phyloP scores from a whole-genome alignment of 345 rosid genomes.

The Gynandropsis gynandra region DNA sequence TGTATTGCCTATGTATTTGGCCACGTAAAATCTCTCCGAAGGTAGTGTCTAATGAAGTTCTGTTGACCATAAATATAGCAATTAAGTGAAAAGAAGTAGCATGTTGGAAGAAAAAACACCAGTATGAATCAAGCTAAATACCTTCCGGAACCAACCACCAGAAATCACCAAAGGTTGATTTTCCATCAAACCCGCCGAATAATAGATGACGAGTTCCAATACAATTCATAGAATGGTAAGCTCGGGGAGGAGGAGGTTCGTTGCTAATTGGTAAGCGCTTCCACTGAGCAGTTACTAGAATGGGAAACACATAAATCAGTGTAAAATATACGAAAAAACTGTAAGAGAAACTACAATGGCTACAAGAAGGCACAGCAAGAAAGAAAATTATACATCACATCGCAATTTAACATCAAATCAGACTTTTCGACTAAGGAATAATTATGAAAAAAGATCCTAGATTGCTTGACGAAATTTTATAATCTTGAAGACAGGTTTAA shows the following conservation, averaged over 20 bases:
- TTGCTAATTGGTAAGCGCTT: conserved; percentile 60
- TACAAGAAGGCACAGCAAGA: background rate
- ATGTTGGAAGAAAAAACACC: conserved; percentile 7
- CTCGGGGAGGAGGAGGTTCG: conserved; percentile 87
- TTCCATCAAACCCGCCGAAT: conserved; percentile 96
- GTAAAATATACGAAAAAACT: background rate
- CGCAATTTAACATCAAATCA: conserved; percentile 11
- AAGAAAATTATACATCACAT: background rate
- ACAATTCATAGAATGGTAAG: conserved; percentile 77
- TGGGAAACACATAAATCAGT: conserved; percentile 12
- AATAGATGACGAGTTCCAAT: conserved; percentile 73
- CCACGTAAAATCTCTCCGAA: conserved; percentile 2
- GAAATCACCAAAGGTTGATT: conserved; percentile 75
- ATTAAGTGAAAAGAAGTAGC: background rate
- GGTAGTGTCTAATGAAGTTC: background rate
- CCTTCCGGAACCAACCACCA: conserved; percentile 99
- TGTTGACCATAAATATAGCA: background rate
- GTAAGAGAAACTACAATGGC: too few relatives aligned
- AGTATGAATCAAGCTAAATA: conserved; percentile 23
- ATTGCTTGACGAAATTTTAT: background rate
- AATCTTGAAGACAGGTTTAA: background rate
- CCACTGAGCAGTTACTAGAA: conserved; percentile 89
- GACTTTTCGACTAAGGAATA: conserved; percentile 4
- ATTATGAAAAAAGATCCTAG: background rate
- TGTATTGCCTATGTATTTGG: too few relatives aligned